phyloP scores from a whole-genome alignment of 352 stramenopile genomes.

The Pythium rishiriense region DNA sequence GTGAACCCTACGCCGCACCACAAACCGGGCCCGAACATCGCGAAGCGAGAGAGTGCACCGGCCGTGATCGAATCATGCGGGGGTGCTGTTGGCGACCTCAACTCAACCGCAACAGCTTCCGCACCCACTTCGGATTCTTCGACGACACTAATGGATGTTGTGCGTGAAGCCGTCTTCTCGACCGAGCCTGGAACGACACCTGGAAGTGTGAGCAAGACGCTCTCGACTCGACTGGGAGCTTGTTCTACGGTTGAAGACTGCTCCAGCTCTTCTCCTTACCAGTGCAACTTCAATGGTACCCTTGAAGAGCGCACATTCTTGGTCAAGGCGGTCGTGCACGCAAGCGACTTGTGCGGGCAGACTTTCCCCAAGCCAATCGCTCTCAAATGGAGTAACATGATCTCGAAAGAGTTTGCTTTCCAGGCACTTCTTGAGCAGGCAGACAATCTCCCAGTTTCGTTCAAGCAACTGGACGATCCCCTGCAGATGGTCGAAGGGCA shows the following conservation, averaged over 20 bases:
- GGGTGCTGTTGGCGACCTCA: constrained; percentile 4
- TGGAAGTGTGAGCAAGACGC: constrained; percentile 16
- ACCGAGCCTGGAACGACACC: constrained; percentile 45
- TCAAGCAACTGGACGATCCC: constrained; percentile 78
- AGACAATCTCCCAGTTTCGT: constrained; percentile 78
- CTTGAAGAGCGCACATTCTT: constrained; percentile 84
- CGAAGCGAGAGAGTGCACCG: constrained; percentile 42
- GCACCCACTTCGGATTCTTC: constrained; percentile 12
- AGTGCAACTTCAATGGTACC: constrained; percentile 64
- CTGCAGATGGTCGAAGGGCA: constrained; percentile 86
- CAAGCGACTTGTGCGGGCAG: constrained; percentile 84
- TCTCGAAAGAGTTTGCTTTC: constrained; percentile 88
- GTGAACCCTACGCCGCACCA: constrained; percentile 57
- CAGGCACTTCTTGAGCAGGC: constrained; percentile 83
- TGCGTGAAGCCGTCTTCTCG: constrained; percentile 70
- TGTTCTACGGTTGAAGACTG: constrained; percentile 13
- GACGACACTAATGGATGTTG: constrained; percentile 39
- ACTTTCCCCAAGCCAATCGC: constrained; percentile 86
- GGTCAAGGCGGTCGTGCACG: constrained; percentile 84
- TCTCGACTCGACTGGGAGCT: constrained; percentile 23
- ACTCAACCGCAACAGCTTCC: not conserved
- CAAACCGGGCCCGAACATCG: constrained; percentile 42
- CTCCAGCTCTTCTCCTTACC: constrained; percentile 23
- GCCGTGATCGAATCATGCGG: constrained; percentile 13
- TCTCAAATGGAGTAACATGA: constrained; percentile 90